Base-by-base conservation (phyloP, 73 alveolate species). In the Paramecium bursaria region DNA sequence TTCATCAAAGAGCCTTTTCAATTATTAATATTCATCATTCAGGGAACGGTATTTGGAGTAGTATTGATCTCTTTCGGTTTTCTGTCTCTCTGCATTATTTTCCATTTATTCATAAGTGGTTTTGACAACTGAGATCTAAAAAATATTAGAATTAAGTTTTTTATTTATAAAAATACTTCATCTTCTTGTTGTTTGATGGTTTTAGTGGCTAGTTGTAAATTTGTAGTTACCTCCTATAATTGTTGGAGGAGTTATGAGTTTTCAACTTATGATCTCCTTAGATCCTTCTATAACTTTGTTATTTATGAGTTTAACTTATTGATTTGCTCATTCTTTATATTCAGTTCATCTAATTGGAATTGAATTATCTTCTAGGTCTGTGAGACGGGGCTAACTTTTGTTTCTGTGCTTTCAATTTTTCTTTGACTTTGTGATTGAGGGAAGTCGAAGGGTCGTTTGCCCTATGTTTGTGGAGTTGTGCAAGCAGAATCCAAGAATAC, bases 391-490 rank as follows among this genome's bases (percentile, higher is more conserved):
- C 26, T 67, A 3, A 39, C 21, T 42, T 67, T 33, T 3, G 44
- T 15, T 67, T 67, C 76, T 57, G 29, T 57, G 14, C 33, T 57
- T 6, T 57, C 7, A 13, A 50, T 57, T 10, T 23, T 50, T 39
- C 11, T 11, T 39, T 11, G 5, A 67, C 82, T 67, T 3, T 39
- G 25, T 9, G 26, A n/a, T 29, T 57, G 26, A 21, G 50, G 27
- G 2, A 67, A 0, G 2, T 39, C 13, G 11, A 39, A 35, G 5
- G 44, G 7, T n/a, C 44, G 26, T 39, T 42, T 67, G 0, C 33
- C 44, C 19, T 67, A 25, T 2, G 82, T 25, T 67, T 67, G 22
- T 2, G 82, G 82, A 67, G 82, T 67, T 10, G 82, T 67, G 44
- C 26, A 33, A 6, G 22, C 82, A 42, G 10, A 67, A 67, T 44